A percentile compares a stretch with the other conserved stretches of the same genome.
Evolutionary conservation across 257 asterid genomes (phyloP).

Genomic region (Solanum sejunctum): DNA sequence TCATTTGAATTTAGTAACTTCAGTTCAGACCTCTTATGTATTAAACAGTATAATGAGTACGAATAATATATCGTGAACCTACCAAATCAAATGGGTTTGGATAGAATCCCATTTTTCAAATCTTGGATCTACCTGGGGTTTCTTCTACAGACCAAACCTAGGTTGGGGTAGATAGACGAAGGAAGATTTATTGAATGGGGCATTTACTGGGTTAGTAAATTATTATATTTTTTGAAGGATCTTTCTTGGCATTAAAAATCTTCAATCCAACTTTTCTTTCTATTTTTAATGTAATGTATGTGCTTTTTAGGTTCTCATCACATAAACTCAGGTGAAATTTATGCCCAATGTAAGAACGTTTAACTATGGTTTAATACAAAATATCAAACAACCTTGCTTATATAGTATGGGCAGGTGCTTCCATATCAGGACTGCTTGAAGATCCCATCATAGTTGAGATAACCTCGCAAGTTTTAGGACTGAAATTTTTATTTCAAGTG

Average conservation of each 20-base stretch:
- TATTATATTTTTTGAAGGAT: neutral
- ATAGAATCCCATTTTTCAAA: neutral
- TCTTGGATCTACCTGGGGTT: neutral
- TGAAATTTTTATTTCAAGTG: too few species aligned
- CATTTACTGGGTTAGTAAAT: neutral
- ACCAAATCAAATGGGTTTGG: neutral
- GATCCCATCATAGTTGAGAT: neutral
- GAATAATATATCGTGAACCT: neutral
- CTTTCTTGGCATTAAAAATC: neutral
- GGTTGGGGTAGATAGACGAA: neutral
- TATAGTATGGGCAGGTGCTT: too few species aligned
- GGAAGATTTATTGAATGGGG: neutral
- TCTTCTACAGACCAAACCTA: neutral
- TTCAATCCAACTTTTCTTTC: neutral
- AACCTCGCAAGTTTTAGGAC: neutral
- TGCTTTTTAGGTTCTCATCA: neutral
- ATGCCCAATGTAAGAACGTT: neutral
- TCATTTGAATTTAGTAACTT: neutral
- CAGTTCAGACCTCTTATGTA: neutral
- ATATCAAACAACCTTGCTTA: neutral
- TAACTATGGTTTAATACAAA: neutral
- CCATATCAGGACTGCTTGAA: neutral
- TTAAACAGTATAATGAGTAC: neutral
- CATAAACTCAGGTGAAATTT: neutral
- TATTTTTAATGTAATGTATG: neutral